Percentiles rank a stretch among this genome's conserved stretches.
These are phyloP conservation scores for Colletotrichum sp. DNA, from an alignment of 2,329 filamentous ascomycete species.

Conservation along the genomic window DNA sequence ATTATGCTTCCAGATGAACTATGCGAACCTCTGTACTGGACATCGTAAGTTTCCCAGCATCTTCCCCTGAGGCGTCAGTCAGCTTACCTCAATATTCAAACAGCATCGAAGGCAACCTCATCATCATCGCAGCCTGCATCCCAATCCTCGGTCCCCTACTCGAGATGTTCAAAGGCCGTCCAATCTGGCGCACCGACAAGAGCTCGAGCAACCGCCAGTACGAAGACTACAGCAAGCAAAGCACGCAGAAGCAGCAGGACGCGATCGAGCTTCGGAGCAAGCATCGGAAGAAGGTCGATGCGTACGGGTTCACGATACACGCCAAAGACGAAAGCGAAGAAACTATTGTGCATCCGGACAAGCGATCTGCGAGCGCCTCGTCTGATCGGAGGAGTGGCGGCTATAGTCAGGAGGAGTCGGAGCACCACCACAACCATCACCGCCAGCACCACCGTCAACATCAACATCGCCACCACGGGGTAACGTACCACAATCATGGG, in stretches of 20 bases:
- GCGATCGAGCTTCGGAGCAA: not conserved
- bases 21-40: not conserved
- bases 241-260: not conserved
- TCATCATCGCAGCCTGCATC: conserved; percentile 34
- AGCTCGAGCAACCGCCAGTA: not conserved
- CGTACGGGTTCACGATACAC: not conserved
- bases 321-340: not conserved
- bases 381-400: not conserved
- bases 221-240: not conserved
- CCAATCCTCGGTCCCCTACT: conserved; percentile 31
- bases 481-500: not conserved
- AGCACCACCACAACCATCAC: not conserved
- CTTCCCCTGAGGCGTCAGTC: not conserved
- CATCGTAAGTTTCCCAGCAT: not conserved
- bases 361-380: not conserved
- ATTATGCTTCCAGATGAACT: not conserved
- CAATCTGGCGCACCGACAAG: not conserved
- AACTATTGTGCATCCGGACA: not conserved
- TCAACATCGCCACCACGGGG: not conserved
- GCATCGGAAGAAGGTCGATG: not conserved
- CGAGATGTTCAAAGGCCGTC: conserved; percentile 23
- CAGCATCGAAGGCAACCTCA: conserved; percentile 12
- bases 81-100: not conserved
- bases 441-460: not conserved
- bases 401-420: not conserved